phyloP scores from a whole-genome alignment of 768 basidiomycete species.

The Xerocomellus intermedius region DNA sequence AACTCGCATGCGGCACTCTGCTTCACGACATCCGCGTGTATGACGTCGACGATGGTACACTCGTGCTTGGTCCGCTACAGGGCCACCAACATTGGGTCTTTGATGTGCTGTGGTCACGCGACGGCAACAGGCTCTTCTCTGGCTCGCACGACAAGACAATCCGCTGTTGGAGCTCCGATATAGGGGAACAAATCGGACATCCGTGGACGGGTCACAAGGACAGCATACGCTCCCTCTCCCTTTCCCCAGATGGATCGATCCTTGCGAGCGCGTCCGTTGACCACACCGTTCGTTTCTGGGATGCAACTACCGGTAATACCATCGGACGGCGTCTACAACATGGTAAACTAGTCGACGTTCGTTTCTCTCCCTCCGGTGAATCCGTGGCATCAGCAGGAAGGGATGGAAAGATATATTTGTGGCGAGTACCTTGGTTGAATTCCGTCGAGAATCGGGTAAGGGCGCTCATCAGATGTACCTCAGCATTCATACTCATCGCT shows the following conservation, averaged over 20 bases:
- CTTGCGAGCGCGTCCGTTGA: conserved; percentile 3
- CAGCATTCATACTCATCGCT: background rate
- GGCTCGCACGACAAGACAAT: background rate
- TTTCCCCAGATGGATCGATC: background rate
- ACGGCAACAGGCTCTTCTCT: background rate
- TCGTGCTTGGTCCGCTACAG: background rate
- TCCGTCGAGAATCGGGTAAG: background rate
- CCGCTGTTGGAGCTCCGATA: background rate
- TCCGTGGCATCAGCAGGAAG: background rate
- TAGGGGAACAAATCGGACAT: background rate
- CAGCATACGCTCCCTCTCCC: background rate
- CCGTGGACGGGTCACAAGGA: background rate
- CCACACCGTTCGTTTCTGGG: conserved; percentile 7
- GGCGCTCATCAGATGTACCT: too few relatives aligned
- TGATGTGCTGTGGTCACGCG: background rate
- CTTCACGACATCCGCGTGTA: background rate
- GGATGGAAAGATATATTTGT: background rate
- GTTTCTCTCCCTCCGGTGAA: conserved; percentile 8
- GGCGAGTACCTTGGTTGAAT: background rate
- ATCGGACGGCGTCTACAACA: background rate
- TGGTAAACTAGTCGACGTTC: rapidly evolving
- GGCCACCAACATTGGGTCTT: background rate
- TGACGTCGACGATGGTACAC: background rate
- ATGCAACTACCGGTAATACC: background rate
- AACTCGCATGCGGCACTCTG: background rate